A percentile compares a stretch with the other conserved stretches of the same genome.
These are phyloP conservation scores for Phytophthora citricola DNA, from an alignment of 352 stramenopile genomes.

Conservation along the genomic window DNA sequence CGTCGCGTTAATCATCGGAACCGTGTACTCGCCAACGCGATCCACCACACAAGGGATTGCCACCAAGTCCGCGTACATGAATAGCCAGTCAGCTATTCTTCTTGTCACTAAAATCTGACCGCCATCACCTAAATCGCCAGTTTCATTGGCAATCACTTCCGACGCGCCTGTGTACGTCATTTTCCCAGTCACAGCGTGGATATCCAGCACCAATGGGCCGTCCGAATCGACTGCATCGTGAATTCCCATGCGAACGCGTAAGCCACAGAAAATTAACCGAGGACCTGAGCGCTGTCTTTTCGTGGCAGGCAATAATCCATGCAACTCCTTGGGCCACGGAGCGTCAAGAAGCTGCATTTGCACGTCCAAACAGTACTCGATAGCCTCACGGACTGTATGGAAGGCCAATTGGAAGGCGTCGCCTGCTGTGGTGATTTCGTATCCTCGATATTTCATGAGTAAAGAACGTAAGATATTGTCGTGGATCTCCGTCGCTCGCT, in stretches of 20 bases:
- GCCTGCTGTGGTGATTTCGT: constrained; percentile 66
- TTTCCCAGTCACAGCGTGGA: constrained; percentile 60
- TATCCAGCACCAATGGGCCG: constrained; percentile 42
- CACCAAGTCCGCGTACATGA: constrained; percentile 49
- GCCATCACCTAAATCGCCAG: constrained; percentile 59
- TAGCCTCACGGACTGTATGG: constrained; percentile 57
- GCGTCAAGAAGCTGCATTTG: constrained; percentile 56
- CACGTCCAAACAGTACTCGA: constrained; percentile 67
- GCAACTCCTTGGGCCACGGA: constrained; percentile 56
- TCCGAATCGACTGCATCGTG: constrained; percentile 51
- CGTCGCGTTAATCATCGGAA: constrained; percentile 44
- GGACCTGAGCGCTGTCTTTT: constrained; percentile 39
- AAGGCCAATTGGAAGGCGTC: constrained; percentile 70
- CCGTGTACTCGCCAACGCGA: constrained; percentile 46
- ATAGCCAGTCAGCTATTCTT: constrained; percentile 55
- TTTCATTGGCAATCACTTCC: constrained; percentile 58
- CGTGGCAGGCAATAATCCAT: constrained; percentile 46
- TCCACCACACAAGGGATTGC: constrained; percentile 41
- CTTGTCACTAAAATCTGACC: constrained; percentile 64
- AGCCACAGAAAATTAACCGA: constrained; percentile 51
- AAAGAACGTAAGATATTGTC: constrained; percentile 55
- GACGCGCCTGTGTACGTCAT: constrained; percentile 65
- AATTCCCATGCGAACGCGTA: constrained; percentile 71
- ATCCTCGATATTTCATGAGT: constrained; percentile 60
- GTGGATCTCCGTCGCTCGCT: constrained; percentile 57